phyloP scores from a whole-genome alignment of 352 stramenopile species.

The Phytophthora macrochlamydospora region DNA sequence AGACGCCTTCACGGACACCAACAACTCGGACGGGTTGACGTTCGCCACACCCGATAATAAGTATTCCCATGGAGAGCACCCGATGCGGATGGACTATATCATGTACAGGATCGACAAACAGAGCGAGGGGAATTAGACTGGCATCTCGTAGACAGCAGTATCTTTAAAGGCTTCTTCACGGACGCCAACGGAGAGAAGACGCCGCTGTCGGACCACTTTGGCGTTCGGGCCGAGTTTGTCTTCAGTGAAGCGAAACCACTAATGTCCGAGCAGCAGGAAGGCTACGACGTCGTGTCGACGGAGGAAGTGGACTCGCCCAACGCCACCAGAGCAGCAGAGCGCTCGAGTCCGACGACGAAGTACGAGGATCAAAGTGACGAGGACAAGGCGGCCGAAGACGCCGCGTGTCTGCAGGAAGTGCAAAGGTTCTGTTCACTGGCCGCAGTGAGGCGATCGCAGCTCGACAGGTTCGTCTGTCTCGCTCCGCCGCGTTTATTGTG shows the following conservation, averaged over 20 bases:
- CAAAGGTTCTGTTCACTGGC: constrained; percentile 43
- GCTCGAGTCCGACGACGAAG: constrained; percentile 42
- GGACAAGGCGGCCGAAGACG: constrained; percentile 22
- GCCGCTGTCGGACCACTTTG: constrained; percentile 82
- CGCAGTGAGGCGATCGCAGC: constrained; percentile 44
- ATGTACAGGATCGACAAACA: constrained; percentile 63
- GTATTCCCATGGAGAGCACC: constrained; percentile 79
- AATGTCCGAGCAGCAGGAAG: constrained; percentile 40
- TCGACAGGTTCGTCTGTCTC: constrained; percentile 46
- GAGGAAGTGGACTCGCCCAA: constrained; percentile 21
- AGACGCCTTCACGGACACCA: constrained; percentile 78
- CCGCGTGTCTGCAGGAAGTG: constrained; percentile 53
- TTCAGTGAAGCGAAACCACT: constrained; percentile 44
- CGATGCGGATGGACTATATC: constrained; percentile 88
- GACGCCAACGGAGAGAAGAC: constrained; percentile 62
- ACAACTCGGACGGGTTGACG: constrained; percentile 65
- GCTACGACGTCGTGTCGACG: constrained; percentile 26
- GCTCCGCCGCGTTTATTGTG: constrained; percentile 37
- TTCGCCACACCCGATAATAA: constrained; percentile 84
- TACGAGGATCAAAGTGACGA: constrained; percentile 39
- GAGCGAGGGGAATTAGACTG: constrained; percentile 30
- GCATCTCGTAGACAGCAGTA: constrained; percentile 62
- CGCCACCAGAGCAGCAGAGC: constrained; percentile 8
- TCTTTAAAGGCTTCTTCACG: constrained; percentile 83
- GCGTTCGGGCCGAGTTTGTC: constrained; percentile 70